A percentile compares a stretch with the other conserved stretches of the same genome.
Evolutionary conservation across 345 rosid species (phyloP).

Genomic region (Excoecaria cochinchinensis): DNA sequence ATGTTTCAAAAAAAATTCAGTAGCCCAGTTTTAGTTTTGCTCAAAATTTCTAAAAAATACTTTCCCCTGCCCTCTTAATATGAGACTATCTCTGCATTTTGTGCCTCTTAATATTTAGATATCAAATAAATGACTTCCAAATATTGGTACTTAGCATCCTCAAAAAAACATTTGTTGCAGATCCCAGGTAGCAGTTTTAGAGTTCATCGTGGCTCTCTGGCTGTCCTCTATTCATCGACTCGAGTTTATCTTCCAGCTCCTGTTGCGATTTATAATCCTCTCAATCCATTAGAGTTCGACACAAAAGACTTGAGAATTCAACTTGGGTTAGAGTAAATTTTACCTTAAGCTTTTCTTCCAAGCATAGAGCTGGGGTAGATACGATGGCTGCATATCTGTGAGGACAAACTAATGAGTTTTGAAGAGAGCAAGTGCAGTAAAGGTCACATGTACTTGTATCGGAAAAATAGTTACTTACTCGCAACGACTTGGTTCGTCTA

Average conservation of each 20-base stretch:
- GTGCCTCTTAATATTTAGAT: neutral
- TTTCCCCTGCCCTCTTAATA: neutral
- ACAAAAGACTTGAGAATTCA: neutral
- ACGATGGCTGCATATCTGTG: constrained; percentile 69
- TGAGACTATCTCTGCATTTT: neutral
- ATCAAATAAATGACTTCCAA: neutral
- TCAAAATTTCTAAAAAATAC: constrained; percentile 2
- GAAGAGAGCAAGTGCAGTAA: neutral
- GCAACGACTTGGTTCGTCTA: constrained; percentile 98
- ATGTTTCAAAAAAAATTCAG: neutral
- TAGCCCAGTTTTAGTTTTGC: constrained; percentile 1
- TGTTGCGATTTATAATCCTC: constrained; percentile 16
- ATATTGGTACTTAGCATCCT: constrained; percentile 36
- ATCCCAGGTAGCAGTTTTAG: constrained; percentile 10
- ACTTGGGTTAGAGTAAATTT: neutral
- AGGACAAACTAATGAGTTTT: constrained; percentile 18
- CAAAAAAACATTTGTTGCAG: constrained; percentile 47
- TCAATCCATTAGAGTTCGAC: neutral
- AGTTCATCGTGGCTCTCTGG: constrained; percentile 76
- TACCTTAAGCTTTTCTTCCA: constrained; percentile 77
- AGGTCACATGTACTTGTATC: no score
- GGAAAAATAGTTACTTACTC: constrained; percentile 51
- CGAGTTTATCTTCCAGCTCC: constrained; percentile 78
- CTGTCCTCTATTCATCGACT: constrained; percentile 55
- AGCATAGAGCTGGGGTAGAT: constrained; percentile 73